Evolutionary conservation across 352 stramenopile species (phyloP).

Genomic region (Hyphochytrium catenoides): DNA sequence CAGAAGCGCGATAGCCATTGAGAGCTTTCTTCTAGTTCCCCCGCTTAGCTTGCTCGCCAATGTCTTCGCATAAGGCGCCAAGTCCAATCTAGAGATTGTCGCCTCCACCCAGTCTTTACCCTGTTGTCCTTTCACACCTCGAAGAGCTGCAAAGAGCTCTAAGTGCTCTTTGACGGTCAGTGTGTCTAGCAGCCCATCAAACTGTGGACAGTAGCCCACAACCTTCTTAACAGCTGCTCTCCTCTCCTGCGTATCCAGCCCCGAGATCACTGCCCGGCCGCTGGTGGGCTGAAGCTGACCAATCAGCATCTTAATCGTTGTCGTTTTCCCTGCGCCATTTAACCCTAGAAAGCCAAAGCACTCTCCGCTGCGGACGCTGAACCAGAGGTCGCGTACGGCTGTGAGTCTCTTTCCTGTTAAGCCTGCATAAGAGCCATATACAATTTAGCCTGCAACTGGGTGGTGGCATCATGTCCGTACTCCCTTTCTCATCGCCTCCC

Average conservation of each 20-base stretch:
- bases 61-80: conserved; percentile 37
- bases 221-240: conserved; percentile 21
- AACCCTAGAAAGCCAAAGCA: conserved; percentile 75
- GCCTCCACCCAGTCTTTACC: conserved; percentile 20
- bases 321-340: conserved; percentile 86
- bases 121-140: conserved; percentile 26
- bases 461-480: no score
- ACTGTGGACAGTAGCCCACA: conserved; percentile 54
- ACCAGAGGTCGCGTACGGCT: conserved; percentile 49
- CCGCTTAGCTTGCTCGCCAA: conserved; percentile 36
- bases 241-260: conserved; percentile 24
- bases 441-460: no score
- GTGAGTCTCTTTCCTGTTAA: no score
- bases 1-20: conserved; percentile 37
- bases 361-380: conserved; percentile 65
- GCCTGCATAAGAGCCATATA: no score
- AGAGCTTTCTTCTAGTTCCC: conserved; percentile 52
- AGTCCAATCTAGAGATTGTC: conserved; percentile 25
- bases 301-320: conserved; percentile 84
- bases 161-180: conserved; percentile 49
- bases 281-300: conserved; percentile 57
- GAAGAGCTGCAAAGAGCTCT: conserved; percentile 29
- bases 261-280: conserved; percentile 30
- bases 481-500: no score
- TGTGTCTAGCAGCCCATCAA: conserved; percentile 45